Conservation (phyloP, 2,329 filamentous ascomycete species). For the Coniella lustricola region DNA sequence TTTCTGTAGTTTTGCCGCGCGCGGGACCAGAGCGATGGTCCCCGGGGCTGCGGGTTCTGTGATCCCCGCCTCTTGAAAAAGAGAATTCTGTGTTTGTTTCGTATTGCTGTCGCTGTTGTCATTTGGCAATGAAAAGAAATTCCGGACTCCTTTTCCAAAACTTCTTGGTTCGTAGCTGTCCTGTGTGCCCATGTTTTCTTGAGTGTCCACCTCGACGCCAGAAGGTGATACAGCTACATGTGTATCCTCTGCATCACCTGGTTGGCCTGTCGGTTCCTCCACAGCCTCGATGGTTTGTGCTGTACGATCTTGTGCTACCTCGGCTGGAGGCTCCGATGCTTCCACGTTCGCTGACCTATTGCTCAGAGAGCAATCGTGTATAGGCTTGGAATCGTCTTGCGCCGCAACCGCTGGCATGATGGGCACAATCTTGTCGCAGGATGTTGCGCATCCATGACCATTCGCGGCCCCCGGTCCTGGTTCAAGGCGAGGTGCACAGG, state of each 20-base stretch:
- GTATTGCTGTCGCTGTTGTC: neutral
- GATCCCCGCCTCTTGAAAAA: conserved; percentile 16
- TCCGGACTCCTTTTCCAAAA: conserved; percentile 2
- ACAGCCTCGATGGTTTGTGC: neutral
- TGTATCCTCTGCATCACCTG: neutral
- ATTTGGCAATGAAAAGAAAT: neutral
- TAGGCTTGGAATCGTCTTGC: neutral
- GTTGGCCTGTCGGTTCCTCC: neutral
- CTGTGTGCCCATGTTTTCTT: neutral
- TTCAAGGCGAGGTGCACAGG: conserved; percentile 31
- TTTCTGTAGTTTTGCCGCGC: conserved; percentile 16
- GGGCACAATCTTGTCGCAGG: neutral
- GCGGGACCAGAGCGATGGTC: conserved; percentile 14
- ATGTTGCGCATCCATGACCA: neutral
- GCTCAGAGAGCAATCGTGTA: conserved; percentile 7
- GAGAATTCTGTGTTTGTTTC: conserved; percentile 11
- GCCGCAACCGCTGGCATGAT: neutral
- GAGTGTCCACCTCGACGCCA: neutral
- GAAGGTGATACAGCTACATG: neutral
- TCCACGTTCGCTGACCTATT: conserved; percentile 8
- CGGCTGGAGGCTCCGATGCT: conserved; percentile 14
- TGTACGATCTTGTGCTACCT: neutral
- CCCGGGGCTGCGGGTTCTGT: conserved; percentile 17
- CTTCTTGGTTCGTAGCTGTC: neutral
- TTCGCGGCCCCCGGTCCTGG: conserved; percentile 21